Evolutionary conservation across 257 asterid genomes (phyloP).

Genomic region (Anisodus acutangulus): DNA sequence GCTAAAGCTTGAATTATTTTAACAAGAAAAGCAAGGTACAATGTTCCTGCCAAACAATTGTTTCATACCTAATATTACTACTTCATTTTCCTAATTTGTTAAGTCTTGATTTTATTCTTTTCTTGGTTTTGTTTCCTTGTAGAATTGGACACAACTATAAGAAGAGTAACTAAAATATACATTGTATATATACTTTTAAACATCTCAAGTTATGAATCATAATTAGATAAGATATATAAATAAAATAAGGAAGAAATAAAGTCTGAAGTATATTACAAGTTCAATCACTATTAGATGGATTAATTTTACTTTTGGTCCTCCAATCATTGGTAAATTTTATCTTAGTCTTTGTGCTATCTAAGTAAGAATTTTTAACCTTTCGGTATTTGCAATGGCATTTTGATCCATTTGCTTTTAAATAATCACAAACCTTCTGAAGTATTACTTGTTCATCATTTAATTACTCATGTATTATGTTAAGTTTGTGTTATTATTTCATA

Average conservation of each 20-base stretch:
- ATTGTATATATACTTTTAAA: constrained; percentile 12
- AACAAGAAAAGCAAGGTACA: constrained; percentile 9
- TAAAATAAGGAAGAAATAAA: no score
- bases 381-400: no score
- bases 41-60: not conserved
- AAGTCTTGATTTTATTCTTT: not conserved
- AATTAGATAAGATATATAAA: not conserved
- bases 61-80: not conserved
- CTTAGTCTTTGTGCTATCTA: no score
- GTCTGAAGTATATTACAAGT: not conserved
- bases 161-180: not conserved
- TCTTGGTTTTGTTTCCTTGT: constrained; percentile 1
- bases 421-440: no score
- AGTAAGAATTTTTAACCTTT: no score
- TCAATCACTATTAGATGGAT: not conserved
- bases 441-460: no score
- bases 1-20: not conserved
- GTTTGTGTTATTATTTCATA: no score
- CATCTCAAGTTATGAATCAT: not conserved
- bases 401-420: no score
- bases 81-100: not conserved
- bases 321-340: no score
- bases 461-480: no score
- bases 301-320: no score
- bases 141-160: not conserved